Evolutionary conservation across 805 yeast species (phyloP).

Genomic region (Ogataea parapolymorpha): DNA sequence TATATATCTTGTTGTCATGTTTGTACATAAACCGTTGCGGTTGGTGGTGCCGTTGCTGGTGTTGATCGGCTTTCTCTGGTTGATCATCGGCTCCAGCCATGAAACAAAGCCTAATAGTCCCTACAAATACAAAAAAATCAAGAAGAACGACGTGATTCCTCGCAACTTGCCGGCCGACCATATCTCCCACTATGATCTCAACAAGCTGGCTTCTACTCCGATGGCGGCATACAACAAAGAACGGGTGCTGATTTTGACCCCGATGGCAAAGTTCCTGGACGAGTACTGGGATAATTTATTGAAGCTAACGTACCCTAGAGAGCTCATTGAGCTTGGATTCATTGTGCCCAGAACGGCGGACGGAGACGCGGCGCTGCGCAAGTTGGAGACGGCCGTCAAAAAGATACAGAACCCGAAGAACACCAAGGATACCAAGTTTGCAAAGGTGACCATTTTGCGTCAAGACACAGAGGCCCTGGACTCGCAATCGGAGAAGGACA

Average conservation of each 20-base stretch:
- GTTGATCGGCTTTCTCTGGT: constrained; percentile 39
- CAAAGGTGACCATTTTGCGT: constrained; percentile 81
- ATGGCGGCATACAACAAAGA: constrained; percentile 74
- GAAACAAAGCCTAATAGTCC: constrained; percentile 24
- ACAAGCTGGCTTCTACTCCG: constrained; percentile 67
- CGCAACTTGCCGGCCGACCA: constrained; percentile 67
- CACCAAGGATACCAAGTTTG: constrained; percentile 58
- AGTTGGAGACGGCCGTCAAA: constrained; percentile 74
- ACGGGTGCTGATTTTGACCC: constrained; percentile 81
- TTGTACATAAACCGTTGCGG: constrained; percentile 44
- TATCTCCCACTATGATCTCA: constrained; percentile 80
- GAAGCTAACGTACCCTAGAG: constrained; percentile 76
- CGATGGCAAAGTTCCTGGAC: constrained; percentile 81
- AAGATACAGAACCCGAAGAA: constrained; percentile 58
- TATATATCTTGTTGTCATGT: constrained; percentile 8
- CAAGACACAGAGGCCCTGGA: constrained; percentile 82
- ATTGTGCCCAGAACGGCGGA: constrained; percentile 79
- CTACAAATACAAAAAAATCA: constrained; percentile 42
- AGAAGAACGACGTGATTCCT: constrained; percentile 47
- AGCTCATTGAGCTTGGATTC: constrained; percentile 82
- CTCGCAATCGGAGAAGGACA: constrained; percentile 76
- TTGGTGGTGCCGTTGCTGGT: constrained; percentile 45
- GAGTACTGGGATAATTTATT: constrained; percentile 86
- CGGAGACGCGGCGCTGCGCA: constrained; percentile 75
- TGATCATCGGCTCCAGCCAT: constrained; percentile 36